Conservation (phyloP, 139 green algal species). For the Astrephomene gubernaculifera region DNA sequence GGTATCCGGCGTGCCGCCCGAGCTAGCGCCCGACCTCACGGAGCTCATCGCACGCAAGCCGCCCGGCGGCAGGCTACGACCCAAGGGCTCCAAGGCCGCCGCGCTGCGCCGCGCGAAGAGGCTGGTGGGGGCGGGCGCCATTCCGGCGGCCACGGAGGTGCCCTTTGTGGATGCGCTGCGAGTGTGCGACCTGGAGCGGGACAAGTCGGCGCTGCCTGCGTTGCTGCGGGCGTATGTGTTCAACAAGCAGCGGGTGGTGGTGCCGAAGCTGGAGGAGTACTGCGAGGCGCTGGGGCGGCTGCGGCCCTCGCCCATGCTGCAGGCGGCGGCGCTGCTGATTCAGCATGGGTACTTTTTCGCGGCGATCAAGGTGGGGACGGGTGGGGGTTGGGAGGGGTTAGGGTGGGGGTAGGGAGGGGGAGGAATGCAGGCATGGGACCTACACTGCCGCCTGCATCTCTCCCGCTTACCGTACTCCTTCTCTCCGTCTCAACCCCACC, state of each 20-base stretch:
- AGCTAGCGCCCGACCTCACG: conserved; percentile 34
- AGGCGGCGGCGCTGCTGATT: conserved; percentile 51
- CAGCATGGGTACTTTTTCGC: conserved; percentile 53
- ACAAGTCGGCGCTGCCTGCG: conserved; percentile 29
- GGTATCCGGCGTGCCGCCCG: conserved; percentile 22
- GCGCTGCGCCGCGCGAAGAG: conserved; percentile 52
- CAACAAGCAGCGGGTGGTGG: conserved; percentile 6
- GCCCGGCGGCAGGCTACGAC: conserved; percentile 39
- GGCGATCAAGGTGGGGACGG: conserved; percentile 44
- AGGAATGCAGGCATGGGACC: not conserved
- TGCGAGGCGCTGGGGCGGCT: conserved; percentile 28
- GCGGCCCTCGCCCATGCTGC: conserved; percentile 34
- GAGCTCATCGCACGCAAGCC: conserved; percentile 40
- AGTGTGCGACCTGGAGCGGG: conserved; percentile 45
- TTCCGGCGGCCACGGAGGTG: conserved; percentile 45
- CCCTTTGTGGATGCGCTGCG: conserved; percentile 55
- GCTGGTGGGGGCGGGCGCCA: conserved; percentile 26
- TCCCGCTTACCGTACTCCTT: not conserved
- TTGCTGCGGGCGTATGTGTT: conserved; percentile 55
- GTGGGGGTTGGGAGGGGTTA: not conserved
- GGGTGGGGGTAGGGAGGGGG: not conserved
- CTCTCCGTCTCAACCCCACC: not conserved
- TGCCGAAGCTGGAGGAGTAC: conserved; percentile 51
- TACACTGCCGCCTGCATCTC: not conserved
- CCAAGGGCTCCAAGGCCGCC: conserved; percentile 47